These are phyloP conservation scores for Mesembryanthemum crystallinum DNA, from an alignment of 148 eudicot species.

Conservation along the genomic window DNA sequence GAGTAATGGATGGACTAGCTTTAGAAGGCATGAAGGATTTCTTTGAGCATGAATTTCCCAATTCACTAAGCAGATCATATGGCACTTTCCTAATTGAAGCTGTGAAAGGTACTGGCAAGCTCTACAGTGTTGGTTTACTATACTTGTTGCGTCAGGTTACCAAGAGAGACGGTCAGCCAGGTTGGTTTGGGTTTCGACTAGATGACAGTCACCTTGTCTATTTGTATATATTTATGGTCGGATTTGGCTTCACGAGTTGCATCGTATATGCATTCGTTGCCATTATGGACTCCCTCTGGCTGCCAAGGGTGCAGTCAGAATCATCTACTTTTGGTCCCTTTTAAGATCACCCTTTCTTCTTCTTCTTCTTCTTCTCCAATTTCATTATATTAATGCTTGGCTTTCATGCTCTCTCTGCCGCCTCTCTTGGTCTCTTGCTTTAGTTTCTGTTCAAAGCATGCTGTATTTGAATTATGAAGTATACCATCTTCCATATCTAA, in stretches of 20 bases:
- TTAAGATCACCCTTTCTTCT: background rate
- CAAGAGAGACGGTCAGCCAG: too few relatives aligned
- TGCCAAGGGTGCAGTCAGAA: background rate
- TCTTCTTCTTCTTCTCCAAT: too few relatives aligned
- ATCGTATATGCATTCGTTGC: background rate
- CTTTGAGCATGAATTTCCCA: background rate
- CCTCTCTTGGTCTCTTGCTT: too few relatives aligned
- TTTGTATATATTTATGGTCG: background rate
- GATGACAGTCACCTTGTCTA: background rate
- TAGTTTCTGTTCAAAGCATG: too few relatives aligned
- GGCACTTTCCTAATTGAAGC: background rate
- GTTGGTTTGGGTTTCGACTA: background rate
- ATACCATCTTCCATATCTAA: too few relatives aligned
- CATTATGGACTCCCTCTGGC: background rate
- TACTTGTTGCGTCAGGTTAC: background rate
- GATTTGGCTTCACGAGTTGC: background rate
- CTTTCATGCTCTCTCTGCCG: too few relatives aligned
- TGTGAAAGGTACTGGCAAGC: background rate
- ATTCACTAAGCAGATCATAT: background rate
- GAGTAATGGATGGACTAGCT: slow-evolving; percentile 8
- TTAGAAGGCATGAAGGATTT: background rate
- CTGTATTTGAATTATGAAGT: too few relatives aligned
- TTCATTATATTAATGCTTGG: too few relatives aligned
- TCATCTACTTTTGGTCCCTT: background rate
- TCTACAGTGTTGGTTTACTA: background rate